Evolutionary conservation across 352 stramenopile species (phyloP).

Genomic region (Pythium pyrilobum): DNA sequence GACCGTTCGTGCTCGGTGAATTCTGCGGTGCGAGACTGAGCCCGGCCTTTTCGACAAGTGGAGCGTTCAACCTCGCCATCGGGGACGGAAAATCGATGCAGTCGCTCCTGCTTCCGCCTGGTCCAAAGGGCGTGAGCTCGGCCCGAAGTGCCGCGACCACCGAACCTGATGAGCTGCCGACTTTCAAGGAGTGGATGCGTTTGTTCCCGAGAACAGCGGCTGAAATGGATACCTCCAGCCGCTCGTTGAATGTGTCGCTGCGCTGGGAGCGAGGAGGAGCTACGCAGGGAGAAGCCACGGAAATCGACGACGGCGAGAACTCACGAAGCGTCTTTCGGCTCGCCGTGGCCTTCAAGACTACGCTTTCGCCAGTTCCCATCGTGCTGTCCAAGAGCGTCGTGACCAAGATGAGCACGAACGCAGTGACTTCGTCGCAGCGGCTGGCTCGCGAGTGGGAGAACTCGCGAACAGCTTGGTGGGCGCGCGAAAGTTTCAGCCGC

Average conservation of each 20-base stretch:
- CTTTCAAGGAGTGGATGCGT: constrained; percentile 15
- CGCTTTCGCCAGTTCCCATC: constrained; percentile 43
- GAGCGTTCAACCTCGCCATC: constrained; percentile 12
- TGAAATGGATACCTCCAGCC: constrained; percentile 27
- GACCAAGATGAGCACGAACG: constrained; percentile 46
- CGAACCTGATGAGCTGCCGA: constrained; percentile 16
- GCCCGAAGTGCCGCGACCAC: constrained; percentile 15
- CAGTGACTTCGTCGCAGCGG: constrained; percentile 38
- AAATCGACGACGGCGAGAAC: constrained; percentile 34
- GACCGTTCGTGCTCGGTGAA: constrained; percentile 36
- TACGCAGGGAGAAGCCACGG: constrained; percentile 9
- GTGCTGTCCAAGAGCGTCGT: constrained; percentile 68
- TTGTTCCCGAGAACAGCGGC: constrained; percentile 10
- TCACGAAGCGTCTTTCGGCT: constrained; percentile 57
- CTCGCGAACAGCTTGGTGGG: constrained; percentile 67
- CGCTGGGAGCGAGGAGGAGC: constrained; percentile 42
- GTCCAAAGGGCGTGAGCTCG: not conserved
- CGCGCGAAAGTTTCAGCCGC: constrained; percentile 68
- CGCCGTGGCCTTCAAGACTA: constrained; percentile 43
- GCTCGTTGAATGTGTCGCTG: constrained; percentile 44
- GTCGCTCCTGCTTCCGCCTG: constrained; percentile 11
- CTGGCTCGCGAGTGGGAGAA: constrained; percentile 41
- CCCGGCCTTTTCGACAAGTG: constrained; percentile 15
- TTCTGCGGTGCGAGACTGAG: constrained; percentile 47
- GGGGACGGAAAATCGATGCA: constrained; percentile 20